phyloP scores from a whole-genome alignment of 1,284 basidiomycete species.

The Ustilago esculenta region DNA sequence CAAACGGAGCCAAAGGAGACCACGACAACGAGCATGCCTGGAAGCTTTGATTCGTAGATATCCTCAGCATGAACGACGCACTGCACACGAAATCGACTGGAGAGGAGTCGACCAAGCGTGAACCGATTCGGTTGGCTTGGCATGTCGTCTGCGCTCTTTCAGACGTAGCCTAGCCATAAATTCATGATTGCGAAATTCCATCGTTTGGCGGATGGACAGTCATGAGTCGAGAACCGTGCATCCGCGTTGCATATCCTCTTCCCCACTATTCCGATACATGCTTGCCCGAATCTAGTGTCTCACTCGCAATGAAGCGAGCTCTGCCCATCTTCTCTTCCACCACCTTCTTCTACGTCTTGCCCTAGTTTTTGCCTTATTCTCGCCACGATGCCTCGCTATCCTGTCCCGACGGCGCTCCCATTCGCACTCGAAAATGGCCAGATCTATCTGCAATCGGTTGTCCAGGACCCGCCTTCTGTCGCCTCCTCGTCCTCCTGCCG shows the following conservation, averaged over 20 bases:
- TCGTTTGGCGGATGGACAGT: conserved; percentile 6
- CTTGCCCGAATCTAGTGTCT: not conserved
- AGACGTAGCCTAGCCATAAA: too few species aligned
- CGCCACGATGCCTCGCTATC: conserved; percentile 28
- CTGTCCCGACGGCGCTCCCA: conserved; percentile 20
- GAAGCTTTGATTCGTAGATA: conserved; percentile 35
- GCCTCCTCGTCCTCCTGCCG: conserved; percentile 14
- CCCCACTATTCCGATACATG: not conserved
- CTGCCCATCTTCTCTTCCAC: not conserved
- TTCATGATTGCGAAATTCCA: conserved; percentile 11
- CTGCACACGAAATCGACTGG: not conserved
- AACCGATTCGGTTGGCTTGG: too few species aligned
- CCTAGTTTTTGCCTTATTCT: too few species aligned
- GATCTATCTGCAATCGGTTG: conserved; percentile 34
- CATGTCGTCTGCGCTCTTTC: not conserved
- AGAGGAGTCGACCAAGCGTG: not conserved
- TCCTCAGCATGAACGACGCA: not conserved
- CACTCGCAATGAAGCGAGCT: not conserved
- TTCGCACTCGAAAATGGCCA: conserved; percentile 29
- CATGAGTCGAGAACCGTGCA: too few species aligned
- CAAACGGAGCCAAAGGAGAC: not conserved
- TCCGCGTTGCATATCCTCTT: not conserved
- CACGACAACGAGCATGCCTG: conserved; percentile 21
- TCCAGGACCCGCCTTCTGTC: conserved; percentile 26
- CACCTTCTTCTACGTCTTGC: not conserved